Evolutionary conservation across 2,329 filamentous ascomycete species (phyloP).

Genomic region (Lojkania enalia): DNA sequence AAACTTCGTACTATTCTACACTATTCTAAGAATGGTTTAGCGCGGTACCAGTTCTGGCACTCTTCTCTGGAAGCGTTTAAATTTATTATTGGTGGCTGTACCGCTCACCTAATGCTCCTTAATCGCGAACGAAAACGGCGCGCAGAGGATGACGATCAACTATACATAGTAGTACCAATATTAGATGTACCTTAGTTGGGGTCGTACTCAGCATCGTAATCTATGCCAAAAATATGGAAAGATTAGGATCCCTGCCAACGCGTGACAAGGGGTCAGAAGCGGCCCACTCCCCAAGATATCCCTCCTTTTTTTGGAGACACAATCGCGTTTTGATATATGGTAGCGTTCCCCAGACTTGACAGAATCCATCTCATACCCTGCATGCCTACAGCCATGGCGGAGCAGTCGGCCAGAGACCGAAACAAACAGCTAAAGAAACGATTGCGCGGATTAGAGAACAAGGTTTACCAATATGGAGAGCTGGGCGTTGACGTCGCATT

Average conservation of each 20-base stretch:
- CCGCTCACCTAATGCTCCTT: background rate
- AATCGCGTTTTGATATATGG: slow-evolving; percentile 7
- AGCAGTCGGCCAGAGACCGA: background rate
- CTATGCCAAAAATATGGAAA: background rate
- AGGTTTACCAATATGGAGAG: slow-evolving; percentile 1
- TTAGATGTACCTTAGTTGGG: background rate
- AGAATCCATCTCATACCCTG: slow-evolving; percentile 6
- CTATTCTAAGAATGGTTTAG: no score
- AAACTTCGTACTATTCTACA: background rate
- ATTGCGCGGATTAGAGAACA: slow-evolving; percentile 1
- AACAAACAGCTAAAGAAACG: slow-evolving; percentile 3
- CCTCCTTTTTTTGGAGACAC: slow-evolving; percentile 7
- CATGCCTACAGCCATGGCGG: slow-evolving; percentile 1
- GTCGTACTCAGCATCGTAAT: background rate
- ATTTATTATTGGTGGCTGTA: slow-evolving; percentile 1
- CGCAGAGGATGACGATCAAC: background rate
- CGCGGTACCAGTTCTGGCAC: slow-evolving; percentile 1
- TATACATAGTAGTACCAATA: background rate
- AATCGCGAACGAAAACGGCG: background rate
- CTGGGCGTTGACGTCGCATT: slow-evolving; percentile 1
- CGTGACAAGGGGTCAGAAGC: slow-evolving; percentile 3
- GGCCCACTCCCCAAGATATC: slow-evolving; percentile 1
- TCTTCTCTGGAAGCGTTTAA: slow-evolving; percentile 1
- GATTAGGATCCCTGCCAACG: slow-evolving; percentile 1
- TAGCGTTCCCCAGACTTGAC: slow-evolving; percentile 4